Conservation (phyloP, 257 asterid genomes). For the Solanum infundibuliforme region DNA sequence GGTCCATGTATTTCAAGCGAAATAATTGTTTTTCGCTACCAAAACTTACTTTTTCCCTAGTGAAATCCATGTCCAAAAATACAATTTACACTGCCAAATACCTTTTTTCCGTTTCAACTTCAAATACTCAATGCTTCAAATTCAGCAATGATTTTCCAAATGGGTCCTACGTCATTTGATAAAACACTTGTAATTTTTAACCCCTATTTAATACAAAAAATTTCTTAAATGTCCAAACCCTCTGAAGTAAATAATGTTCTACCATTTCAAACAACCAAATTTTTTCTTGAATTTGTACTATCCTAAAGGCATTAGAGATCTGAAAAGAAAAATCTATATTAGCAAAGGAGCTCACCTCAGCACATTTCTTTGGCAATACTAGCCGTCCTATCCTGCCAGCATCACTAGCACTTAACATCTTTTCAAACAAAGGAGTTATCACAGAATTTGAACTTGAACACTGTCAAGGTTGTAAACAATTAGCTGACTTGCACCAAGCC, state of each 20-base stretch:
- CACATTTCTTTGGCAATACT: slow-evolving; percentile 90
- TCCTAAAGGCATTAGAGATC: not conserved
- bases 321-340: not conserved
- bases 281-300: not conserved
- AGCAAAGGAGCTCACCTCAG: slow-evolving; percentile 57
- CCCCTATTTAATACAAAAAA: not conserved
- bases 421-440: slow-evolving; percentile 82
- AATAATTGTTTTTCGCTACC: not conserved
- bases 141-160: not conserved
- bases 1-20: not conserved
- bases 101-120: not conserved
- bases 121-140: not conserved
- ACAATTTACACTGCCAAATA: not conserved
- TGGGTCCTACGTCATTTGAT: not conserved
- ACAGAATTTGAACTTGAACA: slow-evolving; percentile 51
- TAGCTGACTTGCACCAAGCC: not conserved
- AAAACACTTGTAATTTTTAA: not conserved
- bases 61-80: not conserved
- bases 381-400: slow-evolving; percentile 92
- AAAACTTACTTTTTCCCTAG: not conserved
- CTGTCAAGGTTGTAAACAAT: slow-evolving; percentile 37
- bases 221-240: not conserved
- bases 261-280: not conserved
- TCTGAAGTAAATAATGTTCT: not conserved
- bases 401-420: slow-evolving; percentile 90